Base-by-base conservation (phyloP, 208 protist genomes). In the Leishmania braziliensis region DNA sequence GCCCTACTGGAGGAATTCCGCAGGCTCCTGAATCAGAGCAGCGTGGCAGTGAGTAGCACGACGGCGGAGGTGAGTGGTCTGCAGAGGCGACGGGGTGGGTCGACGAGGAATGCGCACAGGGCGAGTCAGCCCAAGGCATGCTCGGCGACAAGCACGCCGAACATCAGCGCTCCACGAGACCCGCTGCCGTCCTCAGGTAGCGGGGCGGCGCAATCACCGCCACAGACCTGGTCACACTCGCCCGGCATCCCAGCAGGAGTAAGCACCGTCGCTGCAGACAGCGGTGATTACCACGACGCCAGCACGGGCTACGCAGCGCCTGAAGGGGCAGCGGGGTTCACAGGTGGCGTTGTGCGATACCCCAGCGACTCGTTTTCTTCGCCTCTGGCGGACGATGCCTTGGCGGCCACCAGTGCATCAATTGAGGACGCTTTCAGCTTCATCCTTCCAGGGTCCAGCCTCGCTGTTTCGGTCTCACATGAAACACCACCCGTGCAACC, bases 1-100 rank as follows among this genome's bases (percentile, higher is more conserved):
- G 85, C 84, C 26, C 77, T 97, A 63, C 80, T 97, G 33, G 84
- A 90, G 18, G 86, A 88, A 39, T 95, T 97, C 83, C 80, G 69
- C 0, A 76, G 75, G 33, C 84, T 93, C 18, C 77, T 92, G 46
- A 82, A 92, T 53, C 79, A 83, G 18, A 85, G 79, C 39, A 78
- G 79, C 26, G 79, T 86, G 5, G 84, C 78, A 39, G 73, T 39
- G 14, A 77, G 68, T 39, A 50, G 75, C 33, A 75, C 66, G 5
- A 72, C 26, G n/a, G 75, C 70, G 23, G 69, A 54, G 4, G 23
- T 33, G 14, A 76, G 56, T 33, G 70, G 48, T 18, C 54, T 36
- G n/a, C 58, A 26, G 10, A 10, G 51, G 23, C 48, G 53, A 14
- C 53, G 33, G 54, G 63, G 48, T 48, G 50, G 43, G n/a, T 20